Evolutionary conservation across 2,329 filamentous ascomycete species (phyloP).

Genomic region (Alternaria brassicae): DNA sequence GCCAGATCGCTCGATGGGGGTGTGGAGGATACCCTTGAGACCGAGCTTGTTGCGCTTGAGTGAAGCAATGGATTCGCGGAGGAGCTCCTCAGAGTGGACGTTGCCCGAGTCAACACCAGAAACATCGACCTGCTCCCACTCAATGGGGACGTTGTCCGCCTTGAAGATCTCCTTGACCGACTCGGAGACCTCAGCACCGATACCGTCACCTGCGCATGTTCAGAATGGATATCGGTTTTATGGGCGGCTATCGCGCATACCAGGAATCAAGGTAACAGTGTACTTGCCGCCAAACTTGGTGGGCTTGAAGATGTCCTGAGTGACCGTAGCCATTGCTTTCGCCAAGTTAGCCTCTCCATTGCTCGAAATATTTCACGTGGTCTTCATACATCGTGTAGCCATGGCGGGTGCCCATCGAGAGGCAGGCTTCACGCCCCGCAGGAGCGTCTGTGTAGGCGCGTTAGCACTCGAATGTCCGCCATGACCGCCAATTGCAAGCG

Average conservation of each 20-base stretch:
- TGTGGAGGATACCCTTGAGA: constrained; percentile 98
- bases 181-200: constrained; percentile 96
- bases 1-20: constrained; percentile 92
- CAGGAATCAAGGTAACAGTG: constrained; percentile 97
- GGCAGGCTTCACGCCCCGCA: constrained; percentile 61
- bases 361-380: neutral
- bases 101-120: constrained; percentile 85
- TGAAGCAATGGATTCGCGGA: constrained; percentile 93
- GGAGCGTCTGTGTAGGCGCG: constrained; percentile 57
- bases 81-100: constrained; percentile 91
- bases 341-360: constrained; percentile 23
- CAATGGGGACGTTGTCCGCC: constrained; percentile 97
- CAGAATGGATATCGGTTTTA: constrained; percentile 24
- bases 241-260: constrained; percentile 56
- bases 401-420: constrained; percentile 59
- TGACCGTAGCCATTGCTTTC: constrained; percentile 66
- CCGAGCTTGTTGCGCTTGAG: constrained; percentile 98
- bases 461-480: constrained; percentile 30
- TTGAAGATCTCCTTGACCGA: constrained; percentile 99
- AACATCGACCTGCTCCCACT: constrained; percentile 98
- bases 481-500: constrained; percentile 34
- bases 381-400: constrained; percentile 61
- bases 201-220: constrained; percentile 75
- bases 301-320: constrained; percentile 97
- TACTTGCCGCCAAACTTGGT: constrained; percentile 99